Evolutionary conservation across 345 rosid species (phyloP), one percentile per base, ranked within the genome.

Genomic region (Hirschfeldia incana): DNA sequence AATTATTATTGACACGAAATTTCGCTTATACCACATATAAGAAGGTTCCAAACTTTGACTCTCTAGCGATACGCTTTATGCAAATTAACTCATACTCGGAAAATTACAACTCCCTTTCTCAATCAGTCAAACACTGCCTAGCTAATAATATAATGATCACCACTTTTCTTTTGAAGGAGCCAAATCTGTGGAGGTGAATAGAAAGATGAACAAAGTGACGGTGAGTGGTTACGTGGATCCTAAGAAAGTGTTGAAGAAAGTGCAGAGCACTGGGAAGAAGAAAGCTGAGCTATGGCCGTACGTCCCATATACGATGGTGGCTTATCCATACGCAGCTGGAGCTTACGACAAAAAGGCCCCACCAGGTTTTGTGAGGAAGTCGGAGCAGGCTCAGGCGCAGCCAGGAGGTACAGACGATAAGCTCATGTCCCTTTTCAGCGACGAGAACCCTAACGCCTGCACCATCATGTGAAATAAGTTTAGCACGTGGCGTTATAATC

Each of bases 391-490:
- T 16, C 73, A 58, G 75, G 73, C 70, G 46, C 84, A 70, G 77
- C 81, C 84, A 2, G 81, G 80, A 49, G 2, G 81, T 28, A 76
- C 84, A 1, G 80, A 81, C 61, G 84, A 81, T 46, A 81, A 66
- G 64, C 74, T 81, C 60, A 72, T 81, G 77, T 58, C 80, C 17
- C 74, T 76, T 34, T 81, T 81, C 74, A 81, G 81, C 66, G 84
- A 81, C 70, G 84, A 81, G 66, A 81, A 81, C 69, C 84, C 84
- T 28, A 81, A 81, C 39, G 81, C 84, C 6, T 81, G 84, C 74
- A 44, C 59, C 53, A 10, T 81, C 46, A 76, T 81, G 81, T 81
- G 67, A 78, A 34, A 34, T 70, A 30, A 32, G 59, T 57, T 29
- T 28, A 33, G 51, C 37, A 27, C 11, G 6, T 44, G 4, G 30